phyloP scores from a whole-genome alignment of 345 rosid species.

The Hevea brasiliensis region DNA sequence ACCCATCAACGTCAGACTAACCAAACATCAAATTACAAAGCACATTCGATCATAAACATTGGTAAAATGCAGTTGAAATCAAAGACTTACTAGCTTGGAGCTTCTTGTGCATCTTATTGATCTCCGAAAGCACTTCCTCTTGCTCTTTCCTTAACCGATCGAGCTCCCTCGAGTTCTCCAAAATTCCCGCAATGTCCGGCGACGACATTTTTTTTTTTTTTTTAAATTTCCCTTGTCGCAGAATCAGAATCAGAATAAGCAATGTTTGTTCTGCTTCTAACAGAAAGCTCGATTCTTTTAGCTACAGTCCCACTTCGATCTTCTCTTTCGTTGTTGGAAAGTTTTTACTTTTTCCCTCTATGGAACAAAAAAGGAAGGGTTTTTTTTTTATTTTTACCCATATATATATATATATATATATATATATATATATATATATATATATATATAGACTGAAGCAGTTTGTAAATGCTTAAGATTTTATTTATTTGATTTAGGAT shows the following conservation, averaged over 20 bases:
- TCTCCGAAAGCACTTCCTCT: conserved; percentile 59
- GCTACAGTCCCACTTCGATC: conserved; percentile 3
- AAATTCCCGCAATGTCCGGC: conserved; percentile 60
- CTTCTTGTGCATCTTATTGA: conserved; percentile 86
- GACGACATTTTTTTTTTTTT: conserved; percentile 45
- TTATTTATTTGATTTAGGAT: too few relatives aligned
- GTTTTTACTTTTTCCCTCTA: neutral
- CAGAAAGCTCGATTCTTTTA: neutral
- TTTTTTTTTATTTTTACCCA: too few relatives aligned
- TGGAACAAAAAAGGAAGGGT: neutral
- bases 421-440: too few relatives aligned
- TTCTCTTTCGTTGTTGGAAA: neutral
- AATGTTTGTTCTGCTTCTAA: neutral
- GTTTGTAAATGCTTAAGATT: too few relatives aligned
- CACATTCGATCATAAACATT: neutral
- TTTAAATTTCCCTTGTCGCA: neutral
- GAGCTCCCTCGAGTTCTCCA: conserved; percentile 77
- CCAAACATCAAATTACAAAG: neutral
- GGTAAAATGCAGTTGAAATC: neutral
- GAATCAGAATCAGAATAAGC: neutral
- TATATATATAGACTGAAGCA: too few relatives aligned
- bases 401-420: too few relatives aligned
- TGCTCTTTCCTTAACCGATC: conserved; percentile 84
- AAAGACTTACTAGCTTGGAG: conserved; percentile 63
- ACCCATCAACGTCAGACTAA: conserved; percentile 20